These are phyloP conservation scores for Penicillium herquei DNA, from an alignment of 495 filamentous ascomycete genomes.

Conservation along the genomic window DNA sequence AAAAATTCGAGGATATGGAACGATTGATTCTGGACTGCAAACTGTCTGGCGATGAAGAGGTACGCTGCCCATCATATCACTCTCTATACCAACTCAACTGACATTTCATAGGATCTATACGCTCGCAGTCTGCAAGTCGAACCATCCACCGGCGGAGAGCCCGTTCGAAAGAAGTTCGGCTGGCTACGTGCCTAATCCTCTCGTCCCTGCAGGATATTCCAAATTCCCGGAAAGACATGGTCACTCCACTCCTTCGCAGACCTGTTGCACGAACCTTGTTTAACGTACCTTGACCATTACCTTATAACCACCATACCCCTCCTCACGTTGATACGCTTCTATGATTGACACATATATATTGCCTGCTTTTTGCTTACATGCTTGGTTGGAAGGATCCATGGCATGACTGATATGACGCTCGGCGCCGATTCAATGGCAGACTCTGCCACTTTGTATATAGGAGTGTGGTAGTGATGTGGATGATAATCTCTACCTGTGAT, in stretches of 20 bases:
- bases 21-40: conserved; percentile 71
- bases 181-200: conserved; percentile 38
- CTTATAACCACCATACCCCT: conserved; percentile 8
- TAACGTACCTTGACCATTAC: not conserved
- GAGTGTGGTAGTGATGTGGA: conserved; percentile 14
- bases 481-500: conserved; percentile 13
- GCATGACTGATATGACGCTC: conserved; percentile 16
- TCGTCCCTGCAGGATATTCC: not conserved
- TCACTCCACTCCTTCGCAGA: not conserved
- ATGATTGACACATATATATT: conserved; percentile 26
- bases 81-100: conserved; percentile 7
- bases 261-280: not conserved
- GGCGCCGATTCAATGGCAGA: conserved; percentile 9
- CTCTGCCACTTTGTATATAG: conserved; percentile 23
- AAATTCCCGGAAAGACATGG: not conserved
- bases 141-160: conserved; percentile 40
- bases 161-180: conserved; percentile 43
- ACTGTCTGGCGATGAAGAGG: conserved; percentile 50
- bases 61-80: conserved; percentile 17
- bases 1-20: conserved; percentile 61
- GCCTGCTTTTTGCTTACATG: conserved; percentile 10
- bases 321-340: conserved; percentile 29
- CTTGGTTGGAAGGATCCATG: conserved; percentile 8
- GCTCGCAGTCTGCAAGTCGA: conserved; percentile 46
- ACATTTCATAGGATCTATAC: conserved; percentile 39